These are phyloP conservation scores for Sporothrix variecibatus DNA, from an alignment of 2,329 filamentous ascomycete species.

Conservation along the genomic window DNA sequence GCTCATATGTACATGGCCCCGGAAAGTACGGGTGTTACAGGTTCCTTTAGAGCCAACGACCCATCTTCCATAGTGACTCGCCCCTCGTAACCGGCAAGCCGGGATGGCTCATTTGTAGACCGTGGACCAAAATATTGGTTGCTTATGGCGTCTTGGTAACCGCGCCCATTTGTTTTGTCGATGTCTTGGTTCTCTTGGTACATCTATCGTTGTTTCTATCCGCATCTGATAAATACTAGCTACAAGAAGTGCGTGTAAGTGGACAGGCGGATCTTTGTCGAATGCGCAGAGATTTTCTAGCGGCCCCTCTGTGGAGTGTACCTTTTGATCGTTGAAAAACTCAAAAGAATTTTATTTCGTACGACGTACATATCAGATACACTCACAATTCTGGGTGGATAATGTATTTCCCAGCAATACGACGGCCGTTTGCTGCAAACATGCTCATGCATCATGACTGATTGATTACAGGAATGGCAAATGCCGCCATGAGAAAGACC, in stretches of 20 bases:
- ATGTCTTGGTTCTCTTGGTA: neutral
- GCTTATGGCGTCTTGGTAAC: neutral
- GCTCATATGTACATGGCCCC: neutral
- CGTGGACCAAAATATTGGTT: neutral
- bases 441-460: neutral
- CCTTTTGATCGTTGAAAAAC: neutral
- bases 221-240: slow-evolving; percentile 1
- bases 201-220: neutral
- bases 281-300: neutral
- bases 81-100: neutral
- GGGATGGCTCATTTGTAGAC: neutral
- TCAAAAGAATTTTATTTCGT: no score
- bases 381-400: no score
- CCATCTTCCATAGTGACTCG: neutral
- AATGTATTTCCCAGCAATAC: no score
- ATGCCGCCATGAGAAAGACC: neutral
- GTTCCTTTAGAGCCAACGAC: no score
- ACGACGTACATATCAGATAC: no score
- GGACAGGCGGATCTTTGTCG: neutral
- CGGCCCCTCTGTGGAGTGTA: neutral
- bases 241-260: neutral
- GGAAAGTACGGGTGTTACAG: no score
- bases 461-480: neutral
- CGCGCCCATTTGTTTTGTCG: no score
- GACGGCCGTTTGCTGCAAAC: neutral